Evolutionary conservation across 441 rosid genomes (phyloP), one percentile per base, ranked within the genome.

Genomic region (Populus hybrid): DNA sequence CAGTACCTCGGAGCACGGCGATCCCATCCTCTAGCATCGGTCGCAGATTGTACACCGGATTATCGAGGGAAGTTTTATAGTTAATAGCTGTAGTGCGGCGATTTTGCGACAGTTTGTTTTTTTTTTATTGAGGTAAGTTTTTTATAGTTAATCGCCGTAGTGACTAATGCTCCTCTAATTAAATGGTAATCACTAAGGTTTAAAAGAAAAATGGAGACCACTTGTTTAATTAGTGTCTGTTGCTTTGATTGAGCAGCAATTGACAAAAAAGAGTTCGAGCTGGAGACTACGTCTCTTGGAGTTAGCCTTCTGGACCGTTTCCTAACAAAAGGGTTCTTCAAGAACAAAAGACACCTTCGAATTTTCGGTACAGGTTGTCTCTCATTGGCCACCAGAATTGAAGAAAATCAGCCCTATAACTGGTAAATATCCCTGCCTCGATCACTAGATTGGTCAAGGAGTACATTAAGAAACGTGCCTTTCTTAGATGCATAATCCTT

Each of bases 331-430:
- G 97, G 97, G 73, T 87, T 85, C 80, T 95, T 95, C 85, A 84
- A 80, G 70, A 81, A 30, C 77, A 83, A 81, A 79, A 90, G 89
- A 82, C 82, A 78, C 78, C 87, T 94, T 54, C 87, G 87, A 78
- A 91, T 88, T 79, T 89, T 86, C 26, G 98, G 97, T 79, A 85
- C 92, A 81, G 92, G 95, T 23, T 92, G 95, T 80, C 98, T 94
- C 76, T 79, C 92, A 46, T 82, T 94, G 73, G 95, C 98, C 75
- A 90, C 86, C 78, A 90, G 95, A 82, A 85, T 95, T 69, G 98
- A 94, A 84, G 99, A 95, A 88, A 95, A 94, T 75, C 99, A 94
- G 84, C 97, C 93, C 73, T 90, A 90, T 82, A 92, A 94, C 79
- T 85, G 90, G 97, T 89, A 83, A 80, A 72, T 73, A 34, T 76